Evolutionary conservation across 345 rosid species (phyloP).

Genomic region (Melaleuca quinquenervia): DNA sequence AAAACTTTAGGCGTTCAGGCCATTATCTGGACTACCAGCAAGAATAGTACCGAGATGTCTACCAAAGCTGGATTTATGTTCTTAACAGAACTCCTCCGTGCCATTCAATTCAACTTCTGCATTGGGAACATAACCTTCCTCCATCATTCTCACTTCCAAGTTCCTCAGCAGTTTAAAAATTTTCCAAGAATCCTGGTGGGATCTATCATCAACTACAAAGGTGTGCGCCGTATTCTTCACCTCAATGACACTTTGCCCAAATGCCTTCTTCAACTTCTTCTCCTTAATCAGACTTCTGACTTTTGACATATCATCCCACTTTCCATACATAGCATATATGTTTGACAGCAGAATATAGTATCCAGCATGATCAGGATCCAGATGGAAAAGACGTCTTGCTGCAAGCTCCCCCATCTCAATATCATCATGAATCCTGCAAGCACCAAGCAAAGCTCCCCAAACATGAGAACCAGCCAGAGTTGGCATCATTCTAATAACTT

Average conservation of each 20-base stretch:
- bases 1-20: not conserved
- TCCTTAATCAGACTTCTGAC: constrained; percentile 27
- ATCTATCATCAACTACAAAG: not conserved
- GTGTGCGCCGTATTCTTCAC: not conserved
- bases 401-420: constrained; percentile 35
- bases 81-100: not conserved
- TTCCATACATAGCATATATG: constrained; percentile 39
- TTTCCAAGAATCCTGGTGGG: not conserved
- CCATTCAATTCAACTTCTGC: not conserved
- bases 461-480: constrained; percentile 28
- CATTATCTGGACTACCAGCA: not conserved
- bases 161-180: not conserved
- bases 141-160: not conserved
- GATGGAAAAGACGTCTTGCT: constrained; percentile 26
- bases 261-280: constrained; percentile 26
- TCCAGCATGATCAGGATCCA: constrained; percentile 47
- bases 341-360: constrained; percentile 41
- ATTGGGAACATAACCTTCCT: not conserved
- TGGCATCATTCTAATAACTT: constrained; percentile 26
- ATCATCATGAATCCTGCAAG: constrained; percentile 50
- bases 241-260: constrained; percentile 31
- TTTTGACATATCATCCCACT: constrained; percentile 31
- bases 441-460: constrained; percentile 48
- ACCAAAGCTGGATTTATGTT: not conserved
- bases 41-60: not conserved